Evolutionary conservation across 202 grass and related monocot genomes (phyloP).

Genomic region (Cymbopogon flexuosus): DNA sequence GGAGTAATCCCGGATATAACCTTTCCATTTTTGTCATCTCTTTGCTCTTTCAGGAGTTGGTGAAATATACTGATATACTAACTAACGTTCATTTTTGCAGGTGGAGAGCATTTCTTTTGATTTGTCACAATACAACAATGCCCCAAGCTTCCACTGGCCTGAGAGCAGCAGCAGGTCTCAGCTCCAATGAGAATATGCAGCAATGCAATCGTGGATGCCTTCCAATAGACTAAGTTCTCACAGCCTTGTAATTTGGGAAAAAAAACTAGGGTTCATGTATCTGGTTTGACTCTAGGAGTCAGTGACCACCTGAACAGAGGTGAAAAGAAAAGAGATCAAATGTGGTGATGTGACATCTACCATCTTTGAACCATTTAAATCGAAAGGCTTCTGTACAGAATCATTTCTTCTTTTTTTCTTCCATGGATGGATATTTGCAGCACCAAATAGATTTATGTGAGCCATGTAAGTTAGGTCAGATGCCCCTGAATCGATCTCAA

Average conservation of each 20-base stretch:
- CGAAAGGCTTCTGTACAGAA: slow-evolving; percentile 24
- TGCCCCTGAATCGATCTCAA: not conserved
- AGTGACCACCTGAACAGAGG: not conserved
- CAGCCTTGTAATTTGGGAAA: not conserved
- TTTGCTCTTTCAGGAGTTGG: slow-evolving; percentile 21
- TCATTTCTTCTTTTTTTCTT: not conserved
- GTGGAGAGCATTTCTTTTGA: slow-evolving; percentile 80
- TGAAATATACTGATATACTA: not conserved
- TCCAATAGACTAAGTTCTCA: no score
- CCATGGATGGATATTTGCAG: slow-evolving; percentile 4
- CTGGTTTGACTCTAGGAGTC: not conserved
- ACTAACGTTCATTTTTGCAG: slow-evolving; percentile 30
- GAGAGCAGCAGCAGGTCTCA: slow-evolving; percentile 64
- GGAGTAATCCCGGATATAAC: slow-evolving; percentile 46
- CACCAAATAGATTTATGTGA: not conserved
- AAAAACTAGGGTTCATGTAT: not conserved
- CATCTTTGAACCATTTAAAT: not conserved
- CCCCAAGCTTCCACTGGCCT: slow-evolving; percentile 1
- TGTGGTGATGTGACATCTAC: slow-evolving; percentile 1
- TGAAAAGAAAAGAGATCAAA: not conserved
- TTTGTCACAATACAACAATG: slow-evolving; percentile 65
- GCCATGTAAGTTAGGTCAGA: slow-evolving; percentile 15
- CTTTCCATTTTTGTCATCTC: slow-evolving; percentile 5
- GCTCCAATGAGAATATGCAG: slow-evolving; percentile 29
- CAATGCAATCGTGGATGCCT: not conserved